Evolutionary conservation across 140 eudicot species (phyloP).

Genomic region (Oenanthe javanica): DNA sequence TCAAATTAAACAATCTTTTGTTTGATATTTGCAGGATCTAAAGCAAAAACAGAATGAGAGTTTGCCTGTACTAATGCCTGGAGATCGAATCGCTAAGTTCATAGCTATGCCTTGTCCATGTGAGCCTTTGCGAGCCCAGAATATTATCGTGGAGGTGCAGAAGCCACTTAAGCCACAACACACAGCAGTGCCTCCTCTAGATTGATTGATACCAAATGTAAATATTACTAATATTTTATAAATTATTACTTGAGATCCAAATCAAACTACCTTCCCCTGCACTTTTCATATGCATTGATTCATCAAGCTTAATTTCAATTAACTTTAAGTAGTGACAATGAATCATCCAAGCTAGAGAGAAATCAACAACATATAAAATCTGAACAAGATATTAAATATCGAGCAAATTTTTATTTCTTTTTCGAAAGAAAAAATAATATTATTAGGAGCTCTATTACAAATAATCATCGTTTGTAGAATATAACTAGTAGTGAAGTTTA

Average conservation of each 20-base stretch:
- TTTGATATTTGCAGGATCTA: slow-evolving; percentile 26
- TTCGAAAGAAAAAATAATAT: neutral
- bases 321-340: neutral
- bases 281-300: neutral
- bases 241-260: neutral
- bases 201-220: neutral
- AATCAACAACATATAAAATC: neutral
- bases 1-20: too few species aligned
- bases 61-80: slow-evolving; percentile 77
- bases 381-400: neutral
- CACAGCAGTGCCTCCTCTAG: slow-evolving; percentile 37
- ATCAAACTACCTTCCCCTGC: neutral
- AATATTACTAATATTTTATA: neutral
- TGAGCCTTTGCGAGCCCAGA: slow-evolving; percentile 49
- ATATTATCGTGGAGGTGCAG: slow-evolving; percentile 29
- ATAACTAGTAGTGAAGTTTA: neutral
- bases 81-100: slow-evolving; percentile 63
- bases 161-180: slow-evolving; percentile 49
- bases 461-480: too few species aligned
- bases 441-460: neutral
- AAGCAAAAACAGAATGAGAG: slow-evolving; percentile 31
- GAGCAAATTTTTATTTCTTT: too few species aligned
- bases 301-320: neutral
- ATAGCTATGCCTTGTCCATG: slow-evolving; percentile 93
- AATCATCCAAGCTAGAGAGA: neutral